These are phyloP conservation scores for Begonia peltatifolia DNA, from an alignment of 306 rosid species.

Conservation along the genomic window DNA sequence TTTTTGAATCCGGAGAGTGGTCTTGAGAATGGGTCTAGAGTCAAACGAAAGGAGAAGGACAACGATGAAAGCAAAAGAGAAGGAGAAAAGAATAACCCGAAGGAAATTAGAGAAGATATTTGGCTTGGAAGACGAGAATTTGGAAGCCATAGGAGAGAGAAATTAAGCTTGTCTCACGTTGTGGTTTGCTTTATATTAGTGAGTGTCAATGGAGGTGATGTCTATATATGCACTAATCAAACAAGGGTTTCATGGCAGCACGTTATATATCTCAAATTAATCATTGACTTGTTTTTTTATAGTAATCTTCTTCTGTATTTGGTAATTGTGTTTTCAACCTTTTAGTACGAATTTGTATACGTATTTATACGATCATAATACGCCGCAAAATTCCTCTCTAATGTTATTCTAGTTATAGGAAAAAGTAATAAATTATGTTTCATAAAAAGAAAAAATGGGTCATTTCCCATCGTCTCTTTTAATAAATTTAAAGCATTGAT, in stretches of 20 bases:
- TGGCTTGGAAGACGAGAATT: slow-evolving; percentile 11
- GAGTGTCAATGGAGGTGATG: neutral
- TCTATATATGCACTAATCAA: neutral
- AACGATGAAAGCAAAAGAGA: slow-evolving; percentile 12
- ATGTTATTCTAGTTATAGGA: too few species aligned
- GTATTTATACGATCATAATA: too few species aligned
- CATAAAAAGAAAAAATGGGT: too few species aligned
- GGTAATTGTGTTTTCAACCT: too few species aligned
- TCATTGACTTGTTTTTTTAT: neutral
- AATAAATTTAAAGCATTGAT: too few species aligned
- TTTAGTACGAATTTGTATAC: too few species aligned
- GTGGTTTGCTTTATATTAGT: neutral
- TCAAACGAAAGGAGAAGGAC: slow-evolving; percentile 1
- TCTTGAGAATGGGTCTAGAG: neutral
- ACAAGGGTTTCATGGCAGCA: slow-evolving; percentile 12
- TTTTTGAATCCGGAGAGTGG: neutral
- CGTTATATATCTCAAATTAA: neutral
- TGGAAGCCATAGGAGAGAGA: neutral
- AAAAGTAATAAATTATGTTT: too few species aligned
- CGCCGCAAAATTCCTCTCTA: too few species aligned
- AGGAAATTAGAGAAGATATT: slow-evolving; percentile 3
- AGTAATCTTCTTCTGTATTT: neutral
- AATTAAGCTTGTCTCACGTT: neutral
- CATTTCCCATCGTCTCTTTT: too few species aligned
- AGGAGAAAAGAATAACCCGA: slow-evolving; percentile 9